Percentiles rank a stretch among this genome's conserved stretches.
Evolutionary conservation across 371 early-diverging fungal species (phyloP).

Genomic region (Racocetra persica): DNA sequence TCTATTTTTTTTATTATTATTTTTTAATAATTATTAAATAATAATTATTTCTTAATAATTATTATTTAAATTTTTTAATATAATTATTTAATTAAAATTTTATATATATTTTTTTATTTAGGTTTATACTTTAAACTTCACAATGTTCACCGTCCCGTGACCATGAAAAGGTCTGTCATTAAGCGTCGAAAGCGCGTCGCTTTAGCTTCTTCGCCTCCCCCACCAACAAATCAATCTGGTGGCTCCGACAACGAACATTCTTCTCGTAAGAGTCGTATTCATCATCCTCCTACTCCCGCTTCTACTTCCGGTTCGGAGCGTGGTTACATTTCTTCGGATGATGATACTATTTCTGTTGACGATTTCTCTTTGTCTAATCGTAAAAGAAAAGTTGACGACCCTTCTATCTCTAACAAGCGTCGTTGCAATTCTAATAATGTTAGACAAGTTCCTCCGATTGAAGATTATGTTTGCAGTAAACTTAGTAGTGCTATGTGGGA

Average conservation of each 20-base stretch:
- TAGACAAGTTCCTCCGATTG: constrained; percentile 37
- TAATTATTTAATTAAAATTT: neutral
- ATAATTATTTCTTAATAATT: too few species aligned
- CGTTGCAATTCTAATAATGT: constrained; percentile 3
- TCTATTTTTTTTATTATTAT: too few species aligned
- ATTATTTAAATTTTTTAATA: too few species aligned
- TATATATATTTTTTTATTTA: neutral
- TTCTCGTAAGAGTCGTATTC: constrained; percentile 1
- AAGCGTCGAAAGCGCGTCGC: constrained; percentile 81
- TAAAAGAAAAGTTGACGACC: constrained; percentile 19
- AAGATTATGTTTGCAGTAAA: constrained; percentile 39
- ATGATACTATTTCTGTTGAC: constrained; percentile 22
- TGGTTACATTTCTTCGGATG: constrained; percentile 38
- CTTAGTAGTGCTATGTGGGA: constrained; percentile 25
- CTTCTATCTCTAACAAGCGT: constrained; percentile 16
- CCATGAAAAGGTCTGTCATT: constrained; percentile 84
- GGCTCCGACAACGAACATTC: constrained; percentile 45
- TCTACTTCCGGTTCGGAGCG: constrained; percentile 37
- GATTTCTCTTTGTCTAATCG: neutral
- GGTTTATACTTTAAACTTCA: constrained; percentile 86
- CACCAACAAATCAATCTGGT: constrained; percentile 40
- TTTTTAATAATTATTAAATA: too few species aligned
- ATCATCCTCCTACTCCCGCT: constrained; percentile 42
- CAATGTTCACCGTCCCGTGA: constrained; percentile 75
- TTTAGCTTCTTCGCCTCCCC: constrained; percentile 47